phyloP scores from a whole-genome alignment of 371 early-diverging fungal species.

The Circinella umbellata region DNA sequence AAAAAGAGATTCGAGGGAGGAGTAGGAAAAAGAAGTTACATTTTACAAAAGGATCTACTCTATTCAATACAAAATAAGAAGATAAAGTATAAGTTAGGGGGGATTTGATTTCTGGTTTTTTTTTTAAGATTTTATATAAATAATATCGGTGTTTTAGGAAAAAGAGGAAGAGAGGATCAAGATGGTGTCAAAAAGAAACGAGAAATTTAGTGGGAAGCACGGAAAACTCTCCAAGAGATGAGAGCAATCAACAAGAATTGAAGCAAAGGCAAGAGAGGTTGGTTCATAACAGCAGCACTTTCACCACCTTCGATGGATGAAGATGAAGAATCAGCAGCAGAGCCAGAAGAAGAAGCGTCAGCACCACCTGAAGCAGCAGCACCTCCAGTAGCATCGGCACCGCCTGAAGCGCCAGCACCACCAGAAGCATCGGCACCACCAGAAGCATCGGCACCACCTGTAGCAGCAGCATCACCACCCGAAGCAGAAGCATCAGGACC shows the following conservation, averaged over 20 bases:
- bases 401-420: background rate
- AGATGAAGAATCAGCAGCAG: background rate
- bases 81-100: too few relatives aligned
- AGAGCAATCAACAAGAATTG: conserved; percentile 8
- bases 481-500: background rate
- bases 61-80: too few relatives aligned
- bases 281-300: background rate
- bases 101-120: too few relatives aligned
- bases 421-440: background rate
- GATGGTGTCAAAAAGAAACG: too few relatives aligned
- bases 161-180: too few relatives aligned
- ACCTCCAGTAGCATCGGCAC: background rate
- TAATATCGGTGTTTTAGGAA: too few relatives aligned
- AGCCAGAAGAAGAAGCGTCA: background rate
- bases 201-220: conserved; percentile 3
- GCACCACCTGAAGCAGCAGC: background rate
- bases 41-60: too few relatives aligned
- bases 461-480: background rate
- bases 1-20: too few relatives aligned
- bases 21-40: too few relatives aligned
- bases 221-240: conserved; percentile 8
- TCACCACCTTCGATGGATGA: background rate
- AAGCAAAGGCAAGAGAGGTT: conserved; percentile 6
- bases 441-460: conserved; percentile 1
- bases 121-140: too few relatives aligned